phyloP scores from a whole-genome alignment of 805 yeast genomes.

The Brettanomyces sp. region DNA sequence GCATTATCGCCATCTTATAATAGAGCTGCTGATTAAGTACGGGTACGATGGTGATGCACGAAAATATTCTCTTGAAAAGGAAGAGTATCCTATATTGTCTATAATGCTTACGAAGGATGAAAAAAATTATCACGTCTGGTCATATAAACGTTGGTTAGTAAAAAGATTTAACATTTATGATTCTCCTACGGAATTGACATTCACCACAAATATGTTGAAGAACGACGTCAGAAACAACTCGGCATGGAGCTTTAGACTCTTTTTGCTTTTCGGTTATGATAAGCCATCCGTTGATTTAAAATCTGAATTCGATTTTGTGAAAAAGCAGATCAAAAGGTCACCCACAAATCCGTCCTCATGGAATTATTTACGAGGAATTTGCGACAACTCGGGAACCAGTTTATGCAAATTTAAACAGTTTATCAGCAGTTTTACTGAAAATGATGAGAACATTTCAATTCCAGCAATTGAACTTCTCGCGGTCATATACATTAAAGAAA shows the following conservation, averaged over 20 bases:
- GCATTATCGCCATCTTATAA: conserved; percentile 75
- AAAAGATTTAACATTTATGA: conserved; percentile 41
- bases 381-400: conserved; percentile 19
- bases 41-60: conserved; percentile 5
- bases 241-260: conserved; percentile 86
- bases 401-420: conserved; percentile 35
- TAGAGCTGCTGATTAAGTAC: conserved; percentile 24
- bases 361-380: conserved; percentile 69
- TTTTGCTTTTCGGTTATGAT: conserved; percentile 30
- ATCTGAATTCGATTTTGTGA: conserved; percentile 47
- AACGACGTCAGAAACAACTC: conserved; percentile 80
- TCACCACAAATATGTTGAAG: conserved; percentile 37
- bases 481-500: conserved; percentile 30
- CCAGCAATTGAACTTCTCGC: conserved; percentile 60
- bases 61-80: conserved; percentile 31
- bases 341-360: conserved; percentile 83
- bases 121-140: conserved; percentile 96
- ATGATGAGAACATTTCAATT: conserved; percentile 29
- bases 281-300: conserved; percentile 8
- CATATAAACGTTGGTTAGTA: conserved; percentile 80
- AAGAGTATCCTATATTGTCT: conserved; percentile 56
- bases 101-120: conserved; percentile 68
- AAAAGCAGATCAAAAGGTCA: conserved; percentile 39
- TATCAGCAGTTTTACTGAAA: conserved; percentile 32
- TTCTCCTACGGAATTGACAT: conserved; percentile 38